A percentile compares a stretch with the other conserved stretches of the same genome.
Conservation (phyloP, 495 filamentous ascomycete genomes). For the Articulospora tetracladia region DNA sequence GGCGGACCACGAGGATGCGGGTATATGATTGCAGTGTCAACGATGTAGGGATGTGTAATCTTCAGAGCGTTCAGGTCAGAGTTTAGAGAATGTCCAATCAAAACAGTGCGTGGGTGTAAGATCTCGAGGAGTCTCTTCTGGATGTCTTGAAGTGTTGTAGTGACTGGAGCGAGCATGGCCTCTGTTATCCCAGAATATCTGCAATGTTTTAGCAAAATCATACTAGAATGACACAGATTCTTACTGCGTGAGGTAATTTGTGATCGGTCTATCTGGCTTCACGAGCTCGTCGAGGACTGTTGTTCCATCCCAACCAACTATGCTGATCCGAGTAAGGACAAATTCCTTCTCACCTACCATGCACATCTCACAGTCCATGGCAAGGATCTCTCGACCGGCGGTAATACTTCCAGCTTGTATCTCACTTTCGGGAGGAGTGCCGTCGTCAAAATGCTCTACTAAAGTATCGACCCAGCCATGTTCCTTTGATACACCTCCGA, state of each 20-base stretch:
- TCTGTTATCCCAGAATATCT: slow-evolving; percentile 84
- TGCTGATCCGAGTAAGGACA: slow-evolving; percentile 82
- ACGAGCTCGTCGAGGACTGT: slow-evolving; percentile 85
- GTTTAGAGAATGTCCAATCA: slow-evolving; percentile 89
- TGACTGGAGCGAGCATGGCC: slow-evolving; percentile 72
- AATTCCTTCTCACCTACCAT: slow-evolving; percentile 68
- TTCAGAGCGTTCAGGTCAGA: slow-evolving; percentile 81
- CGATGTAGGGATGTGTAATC: slow-evolving; percentile 84
- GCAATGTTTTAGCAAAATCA: slow-evolving; percentile 3
- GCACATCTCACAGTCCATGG: slow-evolving; percentile 97
- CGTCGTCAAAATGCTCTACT: slow-evolving; percentile 63
- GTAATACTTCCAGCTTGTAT: slow-evolving; percentile 80
- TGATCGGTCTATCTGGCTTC: slow-evolving; percentile 79
- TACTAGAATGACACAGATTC: background rate
- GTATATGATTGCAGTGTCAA: slow-evolving; percentile 85
- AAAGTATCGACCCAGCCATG: slow-evolving; percentile 82
- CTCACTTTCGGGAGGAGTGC: slow-evolving; percentile 58
- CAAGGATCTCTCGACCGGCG: slow-evolving; percentile 73
- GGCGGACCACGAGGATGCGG: slow-evolving; percentile 76
- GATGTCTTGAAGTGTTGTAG: slow-evolving; percentile 80
- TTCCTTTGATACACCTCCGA: slow-evolving; percentile 30
- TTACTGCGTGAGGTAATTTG: slow-evolving; percentile 82
- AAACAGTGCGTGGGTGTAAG: slow-evolving; percentile 69
- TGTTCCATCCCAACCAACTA: slow-evolving; percentile 81
- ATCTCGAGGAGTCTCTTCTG: slow-evolving; percentile 71